Base-by-base conservation (phyloP, 371 early-diverging fungal genomes). In the Syncephalastrum racemosum region DNA sequence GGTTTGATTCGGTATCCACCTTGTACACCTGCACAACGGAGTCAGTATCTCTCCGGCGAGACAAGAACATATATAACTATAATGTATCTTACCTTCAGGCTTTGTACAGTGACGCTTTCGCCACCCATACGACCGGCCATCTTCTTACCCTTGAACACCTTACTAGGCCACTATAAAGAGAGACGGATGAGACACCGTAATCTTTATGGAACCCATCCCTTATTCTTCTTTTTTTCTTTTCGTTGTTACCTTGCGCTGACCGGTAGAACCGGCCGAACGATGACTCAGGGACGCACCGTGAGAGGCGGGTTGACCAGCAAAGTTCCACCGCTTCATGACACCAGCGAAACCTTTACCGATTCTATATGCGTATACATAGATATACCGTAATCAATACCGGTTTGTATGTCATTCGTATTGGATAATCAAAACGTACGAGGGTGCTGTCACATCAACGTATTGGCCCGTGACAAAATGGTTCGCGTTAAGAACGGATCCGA, bases 121-220 rank as follows among this genome's bases (percentile, higher is more conserved):
- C 91, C 91, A 57, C 98, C 98, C 89, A 97, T 90, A 23, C 93
- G 86, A 50, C 98, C 98, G 18, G 97, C 89, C 98, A 98, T 97
- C 74, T 98, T 98, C 78, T 96, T 98, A 20, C 98, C 98, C 66
- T 91, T 92, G 69, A 89, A 96, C 49, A 97, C 97, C 50, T 84
- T 88, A 36, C 95, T 95, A 48, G 97, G 98, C 80, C 77, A 79
- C 77, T 78, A 64, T 13, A 40, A 19, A 14, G n/a, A 48, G n/a
- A 2, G 54, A 18, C 25, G 12, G 27, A 25, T 19, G 45, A 8
- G 42, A 12, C 18, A 14, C 18, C 16, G 40, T 54, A 24, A 24
- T 42, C 6, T 10, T 19, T n/a, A 36, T 23, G 10, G 7, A 14
- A 10, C 3, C 12, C 41, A 60, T 40, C 4, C 8, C n/a, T 13